These are phyloP conservation scores for Neospermospora avenae DNA, from an alignment of 2,329 filamentous ascomycete species.

Conservation along the genomic window DNA sequence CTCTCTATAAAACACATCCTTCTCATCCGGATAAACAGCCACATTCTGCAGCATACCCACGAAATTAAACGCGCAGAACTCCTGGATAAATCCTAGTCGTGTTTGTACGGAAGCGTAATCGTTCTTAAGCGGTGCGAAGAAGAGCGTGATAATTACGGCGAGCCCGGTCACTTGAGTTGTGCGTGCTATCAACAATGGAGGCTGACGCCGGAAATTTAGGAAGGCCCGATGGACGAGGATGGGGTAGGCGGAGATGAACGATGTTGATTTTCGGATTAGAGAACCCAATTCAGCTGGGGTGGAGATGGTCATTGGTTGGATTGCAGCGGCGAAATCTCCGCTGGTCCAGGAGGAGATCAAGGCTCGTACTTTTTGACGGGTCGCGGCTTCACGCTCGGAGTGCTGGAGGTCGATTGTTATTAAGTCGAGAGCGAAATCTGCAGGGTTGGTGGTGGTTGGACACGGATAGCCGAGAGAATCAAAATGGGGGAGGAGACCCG, in stretches of 20 bases:
- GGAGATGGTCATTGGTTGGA: constrained; percentile 38
- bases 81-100: constrained; percentile 69
- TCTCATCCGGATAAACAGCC: constrained; percentile 67
- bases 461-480: constrained; percentile 57
- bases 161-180: constrained; percentile 65
- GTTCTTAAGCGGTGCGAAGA: constrained; percentile 68
- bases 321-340: constrained; percentile 23
- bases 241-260: constrained; percentile 61
- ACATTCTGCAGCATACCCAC: constrained; percentile 79
- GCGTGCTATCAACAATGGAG: constrained; percentile 59
- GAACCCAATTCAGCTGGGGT: constrained; percentile 71
- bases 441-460: constrained; percentile 68
- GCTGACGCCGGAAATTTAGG: constrained; percentile 68
- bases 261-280: constrained; percentile 59
- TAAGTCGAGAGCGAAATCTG: constrained; percentile 73
- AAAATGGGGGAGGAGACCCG: constrained; percentile 65
- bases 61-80: constrained; percentile 69
- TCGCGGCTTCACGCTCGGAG: constrained; percentile 57
- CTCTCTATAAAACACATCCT: constrained; percentile 75
- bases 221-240: constrained; percentile 64
- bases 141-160: constrained; percentile 60
- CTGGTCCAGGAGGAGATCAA: constrained; percentile 58
- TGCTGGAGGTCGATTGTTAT: constrained; percentile 74
- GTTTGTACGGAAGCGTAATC: constrained; percentile 71
- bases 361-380: constrained; percentile 56